Base-by-base conservation (phyloP, 2,329 filamentous ascomycete genomes). In the Fusarium annulatum region DNA sequence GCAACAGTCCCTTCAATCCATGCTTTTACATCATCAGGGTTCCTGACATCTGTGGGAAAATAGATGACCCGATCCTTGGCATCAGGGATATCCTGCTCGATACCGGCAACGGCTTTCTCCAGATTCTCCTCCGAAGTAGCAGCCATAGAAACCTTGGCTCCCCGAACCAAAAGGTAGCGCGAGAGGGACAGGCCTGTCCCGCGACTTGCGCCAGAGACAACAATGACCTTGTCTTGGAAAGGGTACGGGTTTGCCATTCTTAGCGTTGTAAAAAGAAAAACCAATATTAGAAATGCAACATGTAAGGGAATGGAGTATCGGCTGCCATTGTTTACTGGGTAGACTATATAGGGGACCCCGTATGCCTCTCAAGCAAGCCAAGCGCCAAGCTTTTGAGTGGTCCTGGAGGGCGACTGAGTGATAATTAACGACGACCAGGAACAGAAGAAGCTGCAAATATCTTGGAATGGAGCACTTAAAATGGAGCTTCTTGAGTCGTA, bases 131-230 rank as follows among this genome's bases (percentile, higher is more conserved):
- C 72, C 10, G 78, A 76, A 3, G 79, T 73, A n/a, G 77, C 77
- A 21, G 76, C 76, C 58, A 80, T 76, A 11, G 80, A 81, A 4
- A 82, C 71, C 30, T 69, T 77, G n/a, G 80, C 80, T 12, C 80
- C 80, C n/a, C 80, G 69, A 26, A 81, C 75, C n/a, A 90, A 81
- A 21, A 90, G 82, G 53, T 84, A 81, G 38, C 86, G 80, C 1
- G 88, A 84, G 3, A 89, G 82, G 30, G 86, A 86, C 19, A 89
- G 81, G 45, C 89, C 89, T 33, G 90, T 86, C 26, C 89, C 89
- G 43, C 88, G 86, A 78, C 87, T 89, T 16, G 88, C 88, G 26
- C 89, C 89, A 7, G 88, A 90, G 30, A 94, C 85, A 64, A 92
- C 88, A 73, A 93, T 88, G 33, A 88, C 89, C 79, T 93, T 92